Conservation (phyloP, 2,329 filamentous ascomycete genomes). For the Neobulgaria alba region DNA sequence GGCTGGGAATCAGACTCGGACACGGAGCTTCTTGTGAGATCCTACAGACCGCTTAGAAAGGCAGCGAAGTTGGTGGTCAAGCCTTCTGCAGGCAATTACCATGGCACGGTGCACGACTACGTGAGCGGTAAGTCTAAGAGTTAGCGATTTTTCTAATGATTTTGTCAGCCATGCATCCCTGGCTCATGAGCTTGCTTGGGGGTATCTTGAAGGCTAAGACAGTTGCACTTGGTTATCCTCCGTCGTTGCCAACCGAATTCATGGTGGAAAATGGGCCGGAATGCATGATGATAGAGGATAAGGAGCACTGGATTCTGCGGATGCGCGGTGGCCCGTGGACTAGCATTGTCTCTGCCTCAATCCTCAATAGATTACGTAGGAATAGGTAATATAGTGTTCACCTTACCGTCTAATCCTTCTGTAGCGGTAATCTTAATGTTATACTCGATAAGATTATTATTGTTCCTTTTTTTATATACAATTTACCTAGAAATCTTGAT, state of each 20-base stretch:
- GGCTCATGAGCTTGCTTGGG: slow-evolving; percentile 19
- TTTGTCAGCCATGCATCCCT: slow-evolving; percentile 21
- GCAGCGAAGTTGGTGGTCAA: slow-evolving; percentile 18
- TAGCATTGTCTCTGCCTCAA: neutral
- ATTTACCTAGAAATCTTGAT: no score
- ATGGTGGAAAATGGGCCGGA: neutral
- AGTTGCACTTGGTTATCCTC: neutral
- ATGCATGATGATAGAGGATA: neutral
- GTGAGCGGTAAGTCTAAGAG: slow-evolving; percentile 6
- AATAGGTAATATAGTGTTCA: neutral
- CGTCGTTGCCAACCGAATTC: neutral
- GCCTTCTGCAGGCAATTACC: slow-evolving; percentile 16
- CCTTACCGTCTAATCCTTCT: no score
- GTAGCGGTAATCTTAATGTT: no score
- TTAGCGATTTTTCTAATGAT: slow-evolving; percentile 3
- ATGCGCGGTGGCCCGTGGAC: neutral
- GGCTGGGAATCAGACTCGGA: slow-evolving; percentile 21
- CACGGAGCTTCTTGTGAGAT: slow-evolving; percentile 16
- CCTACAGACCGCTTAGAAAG: slow-evolving; percentile 19
- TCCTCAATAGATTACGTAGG: slow-evolving; percentile 1
- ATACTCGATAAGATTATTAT: no score
- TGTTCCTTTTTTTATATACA: no score
- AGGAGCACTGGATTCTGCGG: neutral
- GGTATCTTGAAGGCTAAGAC: slow-evolving; percentile 6
- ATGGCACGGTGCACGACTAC: slow-evolving; percentile 25